Percentiles rank a stretch among this genome's conserved stretches.
Conservation (phyloP, 768 basidiomycete genomes). For the Hemileccinum impolitum region DNA sequence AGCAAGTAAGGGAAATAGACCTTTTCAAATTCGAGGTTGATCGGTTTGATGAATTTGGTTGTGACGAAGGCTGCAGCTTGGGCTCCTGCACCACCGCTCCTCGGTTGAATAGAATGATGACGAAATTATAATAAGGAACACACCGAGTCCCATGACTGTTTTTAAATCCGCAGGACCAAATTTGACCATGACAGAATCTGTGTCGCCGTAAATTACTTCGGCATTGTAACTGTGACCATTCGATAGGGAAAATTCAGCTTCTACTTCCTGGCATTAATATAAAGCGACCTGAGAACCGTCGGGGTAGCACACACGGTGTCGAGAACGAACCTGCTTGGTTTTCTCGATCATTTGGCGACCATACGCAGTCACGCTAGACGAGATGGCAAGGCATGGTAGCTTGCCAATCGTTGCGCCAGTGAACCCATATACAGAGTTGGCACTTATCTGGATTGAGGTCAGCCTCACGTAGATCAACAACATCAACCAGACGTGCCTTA, state of each 20-base stretch:
- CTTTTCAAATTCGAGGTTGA: slow-evolving; percentile 99
- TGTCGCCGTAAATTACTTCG: slow-evolving; percentile 96
- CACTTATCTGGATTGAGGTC: slow-evolving; percentile 72
- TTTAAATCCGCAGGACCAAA: slow-evolving; percentile 89
- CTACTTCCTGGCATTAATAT: slow-evolving; percentile 60
- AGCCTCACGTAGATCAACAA: not conserved
- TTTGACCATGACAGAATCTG: slow-evolving; percentile 98
- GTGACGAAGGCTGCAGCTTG: slow-evolving; percentile 94
- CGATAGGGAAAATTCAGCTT: slow-evolving; percentile 76
- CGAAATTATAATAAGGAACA: slow-evolving; percentile 16
- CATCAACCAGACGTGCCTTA: slow-evolving; percentile 52
- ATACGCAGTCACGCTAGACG: slow-evolving; percentile 92
- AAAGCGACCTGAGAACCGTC: not conserved
- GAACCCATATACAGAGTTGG: slow-evolving; percentile 99
- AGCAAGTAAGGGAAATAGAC: slow-evolving; percentile 98
- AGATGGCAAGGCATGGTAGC: slow-evolving; percentile 92
- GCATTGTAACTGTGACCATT: slow-evolving; percentile 88
- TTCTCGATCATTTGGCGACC: slow-evolving; percentile 99
- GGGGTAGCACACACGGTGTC: not conserved
- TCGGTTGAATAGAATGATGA: not conserved
- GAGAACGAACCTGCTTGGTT: slow-evolving; percentile 70
- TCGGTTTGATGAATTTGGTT: slow-evolving; percentile 86
- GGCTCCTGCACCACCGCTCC: slow-evolving; percentile 51
- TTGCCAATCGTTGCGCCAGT: slow-evolving; percentile 98
- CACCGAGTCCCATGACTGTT: slow-evolving; percentile 88